A percentile compares a stretch with the other conserved stretches of the same genome.
These are phyloP conservation scores for Lichenothelia convexa DNA, from an alignment of 495 filamentous ascomycete species.

Conservation along the genomic window DNA sequence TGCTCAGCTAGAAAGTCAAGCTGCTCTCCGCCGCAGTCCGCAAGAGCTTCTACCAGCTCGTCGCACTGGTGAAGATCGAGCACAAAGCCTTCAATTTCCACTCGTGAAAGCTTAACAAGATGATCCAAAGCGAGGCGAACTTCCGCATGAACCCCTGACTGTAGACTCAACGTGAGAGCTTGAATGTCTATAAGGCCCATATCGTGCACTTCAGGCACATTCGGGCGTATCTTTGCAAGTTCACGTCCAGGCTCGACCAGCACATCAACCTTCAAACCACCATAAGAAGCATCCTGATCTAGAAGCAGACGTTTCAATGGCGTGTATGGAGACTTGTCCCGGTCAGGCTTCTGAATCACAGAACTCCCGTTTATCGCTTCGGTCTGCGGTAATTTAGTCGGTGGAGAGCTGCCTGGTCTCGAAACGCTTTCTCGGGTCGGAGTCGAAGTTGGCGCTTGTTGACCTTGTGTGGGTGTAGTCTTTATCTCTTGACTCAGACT, in stretches of 20 bases:
- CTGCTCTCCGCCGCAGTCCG: conserved; percentile 84
- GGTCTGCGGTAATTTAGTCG: no score
- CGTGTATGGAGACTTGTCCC: no score
- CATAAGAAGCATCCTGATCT: no score
- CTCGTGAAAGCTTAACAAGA: conserved; percentile 47
- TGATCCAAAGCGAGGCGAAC: conserved; percentile 76
- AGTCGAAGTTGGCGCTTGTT: neutral
- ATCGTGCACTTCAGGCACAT: conserved; percentile 55
- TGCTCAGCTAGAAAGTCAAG: conserved; percentile 61
- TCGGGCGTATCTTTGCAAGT: conserved; percentile 44
- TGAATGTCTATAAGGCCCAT: conserved; percentile 78
- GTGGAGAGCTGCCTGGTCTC: no score
- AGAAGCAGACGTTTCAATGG: no score
- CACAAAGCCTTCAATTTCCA: conserved; percentile 24
- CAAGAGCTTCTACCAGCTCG: conserved; percentile 67
- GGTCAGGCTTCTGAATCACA: no score
- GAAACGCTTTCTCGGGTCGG: no score
- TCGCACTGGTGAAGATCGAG: conserved; percentile 61
- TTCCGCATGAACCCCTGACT: conserved; percentile 77
- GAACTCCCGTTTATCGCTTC: no score
- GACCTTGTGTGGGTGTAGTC: conserved; percentile 12
- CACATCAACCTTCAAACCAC: neutral
- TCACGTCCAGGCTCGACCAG: conserved; percentile 28
- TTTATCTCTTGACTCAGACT: conserved; percentile 17
- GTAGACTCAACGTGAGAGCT: conserved; percentile 80